Evolutionary conservation across 2,329 filamentous ascomycete species (phyloP), one percentile per base, ranked within the genome.

Genomic region (Aspergillus fumigatus): DNA sequence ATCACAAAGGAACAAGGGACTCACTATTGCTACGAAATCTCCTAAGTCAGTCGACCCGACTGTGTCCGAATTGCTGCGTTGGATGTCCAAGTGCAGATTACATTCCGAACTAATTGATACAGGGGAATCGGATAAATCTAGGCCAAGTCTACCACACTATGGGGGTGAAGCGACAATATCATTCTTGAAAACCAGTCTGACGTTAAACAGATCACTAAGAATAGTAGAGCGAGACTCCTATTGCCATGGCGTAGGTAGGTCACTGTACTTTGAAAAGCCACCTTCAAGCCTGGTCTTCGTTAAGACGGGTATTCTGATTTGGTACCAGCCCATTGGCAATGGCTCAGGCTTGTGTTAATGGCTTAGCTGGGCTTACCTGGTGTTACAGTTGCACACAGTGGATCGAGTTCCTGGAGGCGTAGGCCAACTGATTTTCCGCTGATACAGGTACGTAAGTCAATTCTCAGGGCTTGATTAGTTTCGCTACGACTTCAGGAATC

Each of bases 261-360:
- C 32, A 38, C 32, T 17, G 14, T 17, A 38, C 17, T 6, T 6
- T 17, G 14, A 38, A 38, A 17, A 2, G 32, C 5, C 32, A 17
- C 14, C 32, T 38, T 17, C 32, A 35, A 35, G 3, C 32, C 32
- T 38, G 32, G 32, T 17, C 32, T 38, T 38, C 32, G 14, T 6
- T 17, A 17, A 14, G 17, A 1, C 7, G 17, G 32, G 17, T 38
- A 47, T 11, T 58, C 21, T 62, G 56, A 66, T 66, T 65, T 51
- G 62, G 59, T 63, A 62, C 64, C 64, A 63, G 57, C 50, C 59
- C 60, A 53, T 59, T 62, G 64, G 63, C 60, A 40, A 60, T 60
- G 56, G 54, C 56, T 61, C 60, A 58, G 53, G 51, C 52, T 49
- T 43, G 10, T 21, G n/a, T 49, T 52, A 50, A 52, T 56, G 48